Percentiles rank a stretch among this genome's conserved stretches.
These are phyloP conservation scores for Coemansia sp. DNA, from an alignment of 192 early-diverging fungal species.

Conservation along the genomic window DNA sequence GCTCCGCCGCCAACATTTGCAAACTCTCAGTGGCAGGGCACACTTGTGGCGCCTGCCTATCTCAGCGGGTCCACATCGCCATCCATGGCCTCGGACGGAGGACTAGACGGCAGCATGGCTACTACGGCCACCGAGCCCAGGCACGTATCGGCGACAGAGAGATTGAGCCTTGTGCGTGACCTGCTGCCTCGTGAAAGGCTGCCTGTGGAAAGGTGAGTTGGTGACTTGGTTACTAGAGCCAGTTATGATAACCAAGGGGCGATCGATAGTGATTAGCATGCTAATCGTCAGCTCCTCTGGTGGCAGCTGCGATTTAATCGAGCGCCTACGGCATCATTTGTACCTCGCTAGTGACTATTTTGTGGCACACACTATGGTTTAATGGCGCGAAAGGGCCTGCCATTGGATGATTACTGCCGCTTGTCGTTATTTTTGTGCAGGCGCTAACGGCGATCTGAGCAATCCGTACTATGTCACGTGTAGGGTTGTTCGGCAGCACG, in stretches of 20 bases:
- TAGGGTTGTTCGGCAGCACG: conserved; percentile 44
- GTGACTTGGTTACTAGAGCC: conserved; percentile 2
- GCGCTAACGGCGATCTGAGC: neutral
- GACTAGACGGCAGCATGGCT: neutral
- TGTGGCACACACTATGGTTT: conserved; percentile 1
- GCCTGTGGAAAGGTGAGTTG: conserved; percentile 41
- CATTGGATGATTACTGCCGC: neutral
- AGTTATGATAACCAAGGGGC: neutral
- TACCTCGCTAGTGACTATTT: neutral
- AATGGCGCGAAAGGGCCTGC: conserved; percentile 3
- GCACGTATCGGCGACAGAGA: conserved; percentile 15
- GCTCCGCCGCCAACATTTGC: conserved; percentile 34
- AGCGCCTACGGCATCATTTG: neutral
- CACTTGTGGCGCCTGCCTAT: conserved; percentile 22
- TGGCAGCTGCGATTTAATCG: neutral
- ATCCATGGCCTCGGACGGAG: neutral
- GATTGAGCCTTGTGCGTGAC: conserved; percentile 26
- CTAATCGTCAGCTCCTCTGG: neutral
- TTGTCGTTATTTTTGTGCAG: neutral
- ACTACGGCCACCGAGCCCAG: conserved; percentile 14
- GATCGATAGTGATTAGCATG: neutral
- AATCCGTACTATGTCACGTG: neutral
- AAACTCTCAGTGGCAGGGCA: conserved; percentile 33
- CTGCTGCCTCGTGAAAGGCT: conserved; percentile 34
- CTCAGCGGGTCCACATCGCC: neutral